phyloP scores from a whole-genome alignment of 192 early-diverging fungal genomes.

The Backusella australiensis region DNA sequence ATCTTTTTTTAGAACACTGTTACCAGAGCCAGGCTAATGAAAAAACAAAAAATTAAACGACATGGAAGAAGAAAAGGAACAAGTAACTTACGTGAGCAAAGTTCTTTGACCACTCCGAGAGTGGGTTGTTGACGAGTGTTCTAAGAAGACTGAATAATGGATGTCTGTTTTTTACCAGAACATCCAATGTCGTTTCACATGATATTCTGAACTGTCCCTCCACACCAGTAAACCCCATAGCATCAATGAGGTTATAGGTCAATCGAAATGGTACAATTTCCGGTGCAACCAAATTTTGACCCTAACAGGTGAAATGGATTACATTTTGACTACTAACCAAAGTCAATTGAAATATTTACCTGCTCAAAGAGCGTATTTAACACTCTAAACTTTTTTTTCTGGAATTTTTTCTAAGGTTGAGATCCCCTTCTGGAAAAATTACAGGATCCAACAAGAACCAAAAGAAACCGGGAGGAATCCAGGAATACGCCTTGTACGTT shows the following conservation, averaged over 20 bases:
- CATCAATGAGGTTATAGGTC: slow-evolving; percentile 94
- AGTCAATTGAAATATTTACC: slow-evolving; percentile 27
- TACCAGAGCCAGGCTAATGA: not conserved
- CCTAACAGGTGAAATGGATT: slow-evolving; percentile 28
- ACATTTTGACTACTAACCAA: not conserved
- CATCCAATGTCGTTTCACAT: slow-evolving; percentile 73
- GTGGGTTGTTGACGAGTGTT: slow-evolving; percentile 87
- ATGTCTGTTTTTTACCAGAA: slow-evolving; percentile 79
- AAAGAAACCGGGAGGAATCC: too few species aligned
- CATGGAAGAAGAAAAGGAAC: not conserved
- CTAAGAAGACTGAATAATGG: slow-evolving; percentile 86
- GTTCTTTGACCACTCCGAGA: slow-evolving; percentile 66
- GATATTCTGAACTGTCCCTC: slow-evolving; percentile 70
- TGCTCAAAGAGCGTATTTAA: slow-evolving; percentile 94
- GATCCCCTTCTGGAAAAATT: too few species aligned
- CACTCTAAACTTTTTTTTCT: too few species aligned
- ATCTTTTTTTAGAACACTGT: not conserved
- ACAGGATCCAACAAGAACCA: too few species aligned
- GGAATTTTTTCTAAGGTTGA: too few species aligned
- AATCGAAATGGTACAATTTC: slow-evolving; percentile 93
- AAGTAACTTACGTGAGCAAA: not conserved
- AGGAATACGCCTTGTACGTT: too few species aligned
- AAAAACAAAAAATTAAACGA: not conserved
- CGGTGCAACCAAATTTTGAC: slow-evolving; percentile 79
- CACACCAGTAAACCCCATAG: slow-evolving; percentile 85